Percentiles rank a stretch among this genome's conserved stretches.
Evolutionary conservation across 139 green algal genomes (phyloP).

Genomic region (Tetradesmus lagerheimii): DNA sequence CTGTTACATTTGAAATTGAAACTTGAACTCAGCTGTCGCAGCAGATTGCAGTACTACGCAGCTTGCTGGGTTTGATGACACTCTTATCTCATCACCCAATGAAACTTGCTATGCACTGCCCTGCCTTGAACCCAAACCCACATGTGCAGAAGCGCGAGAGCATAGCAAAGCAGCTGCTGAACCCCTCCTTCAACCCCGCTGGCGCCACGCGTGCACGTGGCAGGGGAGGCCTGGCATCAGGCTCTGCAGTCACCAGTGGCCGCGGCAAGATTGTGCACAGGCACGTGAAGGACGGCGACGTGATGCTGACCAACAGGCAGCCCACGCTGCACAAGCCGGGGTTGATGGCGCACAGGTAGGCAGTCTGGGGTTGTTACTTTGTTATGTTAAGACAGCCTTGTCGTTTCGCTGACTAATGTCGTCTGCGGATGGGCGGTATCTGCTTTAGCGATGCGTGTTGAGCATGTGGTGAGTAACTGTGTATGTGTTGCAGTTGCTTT

Average conservation of each 20-base stretch:
- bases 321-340: slow-evolving; percentile 98
- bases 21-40: no score
- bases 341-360: slow-evolving; percentile 75
- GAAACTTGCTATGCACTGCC: no score
- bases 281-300: slow-evolving; percentile 93
- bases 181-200: background rate
- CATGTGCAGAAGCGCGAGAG: slow-evolving; percentile 72
- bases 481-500: background rate
- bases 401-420: no score
- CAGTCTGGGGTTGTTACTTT: background rate
- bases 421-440: background rate
- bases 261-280: slow-evolving; percentile 74
- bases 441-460: background rate
- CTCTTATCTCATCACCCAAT: no score
- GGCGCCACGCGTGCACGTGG: background rate
- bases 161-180: slow-evolving; percentile 88
- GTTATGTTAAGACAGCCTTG: no score
- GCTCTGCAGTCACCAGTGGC: slow-evolving; percentile 42
- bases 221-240: background rate
- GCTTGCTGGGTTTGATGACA: no score
- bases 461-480: background rate
- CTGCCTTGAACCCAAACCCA: no score
- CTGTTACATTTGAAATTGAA: no score
- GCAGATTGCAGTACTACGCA: no score
- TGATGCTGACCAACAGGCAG: slow-evolving; percentile 99